A percentile compares a stretch with the other conserved stretches of the same genome.
Conservation (phyloP, 495 filamentous ascomycete genomes). For the Letharia lupina region DNA sequence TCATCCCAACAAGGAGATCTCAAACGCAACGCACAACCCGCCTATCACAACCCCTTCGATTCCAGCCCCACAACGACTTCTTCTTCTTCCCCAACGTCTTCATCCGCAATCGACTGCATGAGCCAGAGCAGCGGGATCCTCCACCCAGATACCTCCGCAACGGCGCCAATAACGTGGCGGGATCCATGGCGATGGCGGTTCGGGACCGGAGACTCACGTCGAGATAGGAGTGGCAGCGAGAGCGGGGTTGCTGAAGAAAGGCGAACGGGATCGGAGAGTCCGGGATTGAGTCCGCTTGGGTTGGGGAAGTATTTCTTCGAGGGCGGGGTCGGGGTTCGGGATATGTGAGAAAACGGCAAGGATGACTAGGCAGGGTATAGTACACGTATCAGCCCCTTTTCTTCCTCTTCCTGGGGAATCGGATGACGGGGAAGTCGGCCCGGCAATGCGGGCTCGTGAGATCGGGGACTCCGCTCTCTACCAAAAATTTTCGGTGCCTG, state of each 20-base stretch:
- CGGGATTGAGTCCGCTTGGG: background rate
- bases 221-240: background rate
- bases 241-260: no score
- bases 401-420: no score
- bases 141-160: background rate
- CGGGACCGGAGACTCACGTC: no score
- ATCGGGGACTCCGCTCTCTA: no score
- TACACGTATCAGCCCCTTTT: no score
- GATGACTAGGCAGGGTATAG: no score
- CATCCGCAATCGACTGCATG: no score
- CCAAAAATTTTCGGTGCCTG: no score
- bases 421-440: no score
- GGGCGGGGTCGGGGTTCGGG: conserved; percentile 8
- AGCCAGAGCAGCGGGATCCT: no score
- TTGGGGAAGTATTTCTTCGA: conserved; percentile 11
- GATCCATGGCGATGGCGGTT: background rate
- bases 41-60: background rate
- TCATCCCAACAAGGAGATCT: background rate
- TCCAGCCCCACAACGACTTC: background rate
- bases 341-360: background rate
- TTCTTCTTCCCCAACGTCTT: no score
- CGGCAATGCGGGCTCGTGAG: no score
- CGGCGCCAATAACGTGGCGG: background rate
- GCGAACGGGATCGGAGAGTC: background rate
- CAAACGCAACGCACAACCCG: background rate